These are phyloP conservation scores for Zygoascus sp. DNA, from an alignment of 1,139 yeast species.

Conservation along the genomic window DNA sequence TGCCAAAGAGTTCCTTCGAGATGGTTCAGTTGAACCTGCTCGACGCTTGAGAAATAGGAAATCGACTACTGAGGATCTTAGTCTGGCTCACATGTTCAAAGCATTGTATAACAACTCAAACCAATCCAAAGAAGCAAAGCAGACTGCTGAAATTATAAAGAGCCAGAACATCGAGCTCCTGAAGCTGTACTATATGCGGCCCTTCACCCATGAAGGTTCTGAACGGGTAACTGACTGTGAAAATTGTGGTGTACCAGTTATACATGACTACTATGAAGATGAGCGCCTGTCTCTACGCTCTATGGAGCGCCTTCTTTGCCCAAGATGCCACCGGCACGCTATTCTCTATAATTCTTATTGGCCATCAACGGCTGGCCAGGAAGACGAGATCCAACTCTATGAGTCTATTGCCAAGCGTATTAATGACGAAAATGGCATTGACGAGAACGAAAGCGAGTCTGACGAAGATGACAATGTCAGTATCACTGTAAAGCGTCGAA, in stretches of 20 bases:
- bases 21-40: background rate
- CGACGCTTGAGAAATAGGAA: slow-evolving; percentile 7
- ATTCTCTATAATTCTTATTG: slow-evolving; percentile 28
- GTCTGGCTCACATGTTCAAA: slow-evolving; percentile 8
- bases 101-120: slow-evolving; percentile 3
- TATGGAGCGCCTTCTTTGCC: slow-evolving; percentile 25
- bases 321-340: slow-evolving; percentile 34
- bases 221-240: slow-evolving; percentile 21
- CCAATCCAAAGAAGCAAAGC: slow-evolving; percentile 6
- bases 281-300: slow-evolving; percentile 17
- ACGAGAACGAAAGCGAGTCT: slow-evolving; percentile 11
- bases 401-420: slow-evolving; percentile 9
- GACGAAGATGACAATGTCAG: slow-evolving; percentile 13
- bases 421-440: background rate
- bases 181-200: slow-evolving; percentile 21
- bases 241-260: slow-evolving; percentile 27
- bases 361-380: slow-evolving; percentile 25
- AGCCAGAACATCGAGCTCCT: slow-evolving; percentile 10
- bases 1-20: too few relatives aligned
- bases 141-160: slow-evolving; percentile 6
- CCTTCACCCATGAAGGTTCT: slow-evolving; percentile 19
- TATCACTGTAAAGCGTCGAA: slow-evolving; percentile 8
- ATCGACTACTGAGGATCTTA: slow-evolving; percentile 4
- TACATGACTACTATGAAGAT: slow-evolving; percentile 17
- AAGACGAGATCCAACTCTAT: slow-evolving; percentile 22